Conservation (phyloP, 805 yeast species). For the Candida stauntonica region DNA sequence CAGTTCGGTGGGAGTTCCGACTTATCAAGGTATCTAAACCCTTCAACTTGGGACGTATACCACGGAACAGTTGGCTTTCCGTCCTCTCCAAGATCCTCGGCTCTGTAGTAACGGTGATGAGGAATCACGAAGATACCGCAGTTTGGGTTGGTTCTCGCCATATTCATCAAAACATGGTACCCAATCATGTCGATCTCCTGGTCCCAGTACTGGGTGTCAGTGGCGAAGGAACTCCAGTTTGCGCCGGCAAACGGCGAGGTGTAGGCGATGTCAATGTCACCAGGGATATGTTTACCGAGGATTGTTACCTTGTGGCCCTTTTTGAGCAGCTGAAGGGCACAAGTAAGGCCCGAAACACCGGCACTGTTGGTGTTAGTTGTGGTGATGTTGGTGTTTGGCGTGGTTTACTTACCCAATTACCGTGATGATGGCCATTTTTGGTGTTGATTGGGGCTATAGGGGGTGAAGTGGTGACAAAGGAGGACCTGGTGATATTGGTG, state of each 20-base stretch:
- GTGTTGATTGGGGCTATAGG: too few species aligned
- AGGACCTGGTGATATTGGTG: too few species aligned
- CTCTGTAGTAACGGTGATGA: constrained; percentile 15
- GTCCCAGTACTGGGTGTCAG: constrained; percentile 30
- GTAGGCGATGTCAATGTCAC: constrained; percentile 49
- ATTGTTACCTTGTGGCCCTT: constrained; percentile 40
- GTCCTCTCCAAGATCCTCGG: constrained; percentile 10
- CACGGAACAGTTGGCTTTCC: constrained; percentile 37
- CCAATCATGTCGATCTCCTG: constrained; percentile 45
- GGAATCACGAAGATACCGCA: constrained; percentile 40
- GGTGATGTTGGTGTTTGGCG: background rate
- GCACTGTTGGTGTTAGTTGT: constrained; percentile 29
- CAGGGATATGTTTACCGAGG: constrained; percentile 47
- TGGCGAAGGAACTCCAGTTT: constrained; percentile 62
- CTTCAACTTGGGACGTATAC: constrained; percentile 42
- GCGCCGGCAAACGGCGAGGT: constrained; percentile 74
- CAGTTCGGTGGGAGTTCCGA: constrained; percentile 28
- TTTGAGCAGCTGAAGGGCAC: constrained; percentile 40
- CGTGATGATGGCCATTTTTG: constrained; percentile 13
- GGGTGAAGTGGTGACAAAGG: too few species aligned
- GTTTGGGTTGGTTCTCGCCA: constrained; percentile 44
- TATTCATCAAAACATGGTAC: constrained; percentile 41
- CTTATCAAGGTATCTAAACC: constrained; percentile 31
- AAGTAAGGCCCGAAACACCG: constrained; percentile 55
- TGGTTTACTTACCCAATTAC: constrained; percentile 17